Evolutionary conservation across 1,139 yeast genomes (phyloP), one percentile per base, ranked within the genome.

Genomic region (Sugiyamaella castrensis): DNA sequence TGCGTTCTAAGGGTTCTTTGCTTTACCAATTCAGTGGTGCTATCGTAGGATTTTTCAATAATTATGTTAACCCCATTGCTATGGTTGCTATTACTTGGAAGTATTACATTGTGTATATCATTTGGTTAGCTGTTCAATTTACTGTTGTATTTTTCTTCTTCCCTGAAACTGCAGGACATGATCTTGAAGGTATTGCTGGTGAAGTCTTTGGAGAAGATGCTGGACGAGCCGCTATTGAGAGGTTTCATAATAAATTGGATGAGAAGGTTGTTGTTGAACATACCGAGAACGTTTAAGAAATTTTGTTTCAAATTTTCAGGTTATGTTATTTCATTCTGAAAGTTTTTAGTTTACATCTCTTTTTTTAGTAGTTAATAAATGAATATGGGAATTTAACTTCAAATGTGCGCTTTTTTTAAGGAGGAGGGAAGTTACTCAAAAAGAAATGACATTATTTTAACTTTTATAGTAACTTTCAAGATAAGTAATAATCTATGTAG

Each of bases 81-180:
- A 74, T 80, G 79, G 80, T 72, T 50, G 75, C 76, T 35, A 75
- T 80, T 55, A 71, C 69, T 34, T 80, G 83, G 82, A 79, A 76
- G 59, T 80, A 79, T 67, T 81, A 80, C 63, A 77, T 80, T 46
- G 47, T 71, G 13, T 71, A 65, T 57, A 48, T 47, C 33, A 44
- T 44, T 46, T 53, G 57, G 57, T 47, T 58, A 11, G 49, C 49
- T 8, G 54, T 56, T 24, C 55, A 56, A 46, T 48, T 51, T 37
- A 28, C 45, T 16, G 46, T 87, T 64, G 86, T 87, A 40, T 85
- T 73, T 70, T 84, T 88, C 76, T 81, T 87, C 64, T 87, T 89
- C 64, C 98, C 98, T 30, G 98, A 92, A 71, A 81, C 95, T 39
- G 81, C 95, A 3, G 95, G 95, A 37, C 76, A 89, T 64, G 91